Evolutionary conservation across 495 filamentous ascomycete genomes (phyloP).

Genomic region (Tuber aestivum): DNA sequence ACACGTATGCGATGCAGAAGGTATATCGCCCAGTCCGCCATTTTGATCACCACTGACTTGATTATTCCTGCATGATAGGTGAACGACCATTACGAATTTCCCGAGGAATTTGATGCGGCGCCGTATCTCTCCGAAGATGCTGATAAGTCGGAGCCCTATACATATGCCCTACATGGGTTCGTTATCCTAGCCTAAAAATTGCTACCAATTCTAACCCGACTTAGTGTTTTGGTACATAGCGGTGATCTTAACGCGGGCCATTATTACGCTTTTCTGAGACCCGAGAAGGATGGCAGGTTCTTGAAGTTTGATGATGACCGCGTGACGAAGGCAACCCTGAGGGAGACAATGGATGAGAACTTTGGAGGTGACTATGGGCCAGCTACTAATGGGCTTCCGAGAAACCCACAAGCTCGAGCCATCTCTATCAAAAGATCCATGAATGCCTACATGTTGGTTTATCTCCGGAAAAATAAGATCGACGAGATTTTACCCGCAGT

Average conservation of each 20-base stretch:
- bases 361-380: slow-evolving; percentile 81
- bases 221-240: slow-evolving; percentile 79
- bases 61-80: slow-evolving; percentile 47
- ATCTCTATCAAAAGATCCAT: slow-evolving; percentile 66
- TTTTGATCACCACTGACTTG: not conserved
- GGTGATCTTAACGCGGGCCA: slow-evolving; percentile 97
- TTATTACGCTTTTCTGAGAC: slow-evolving; percentile 97
- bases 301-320: slow-evolving; percentile 97
- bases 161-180: slow-evolving; percentile 79
- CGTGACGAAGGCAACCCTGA: slow-evolving; percentile 84
- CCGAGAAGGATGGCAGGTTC: slow-evolving; percentile 83
- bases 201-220: slow-evolving; percentile 16
- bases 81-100: slow-evolving; percentile 96
- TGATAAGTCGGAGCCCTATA: slow-evolving; percentile 80
- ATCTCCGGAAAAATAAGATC: slow-evolving; percentile 76
- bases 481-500: slow-evolving; percentile 75
- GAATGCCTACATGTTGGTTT: slow-evolving; percentile 96
- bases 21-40: slow-evolving; percentile 12
- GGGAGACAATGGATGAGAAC: slow-evolving; percentile 92
- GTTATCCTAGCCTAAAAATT: slow-evolving; percentile 4
- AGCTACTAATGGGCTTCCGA: slow-evolving; percentile 54
- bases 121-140: slow-evolving; percentile 83
- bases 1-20: slow-evolving; percentile 96
- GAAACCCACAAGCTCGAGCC: slow-evolving; percentile 62
- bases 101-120: slow-evolving; percentile 81